Conservation (phyloP, 2,329 filamentous ascomycete species). For the Penicillium sp. region DNA sequence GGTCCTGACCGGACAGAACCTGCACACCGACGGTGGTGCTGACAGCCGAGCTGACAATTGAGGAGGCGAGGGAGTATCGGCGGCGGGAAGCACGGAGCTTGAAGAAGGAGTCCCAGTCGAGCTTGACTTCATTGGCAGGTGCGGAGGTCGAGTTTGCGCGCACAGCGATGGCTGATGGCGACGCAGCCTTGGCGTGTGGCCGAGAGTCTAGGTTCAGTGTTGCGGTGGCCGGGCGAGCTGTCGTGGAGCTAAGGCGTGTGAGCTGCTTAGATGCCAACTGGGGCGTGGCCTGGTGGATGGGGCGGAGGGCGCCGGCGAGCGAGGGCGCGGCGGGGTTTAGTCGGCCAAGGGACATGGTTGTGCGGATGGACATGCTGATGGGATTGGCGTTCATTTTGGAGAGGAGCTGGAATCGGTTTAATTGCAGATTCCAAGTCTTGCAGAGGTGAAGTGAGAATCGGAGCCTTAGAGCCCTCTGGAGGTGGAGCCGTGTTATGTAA, state of each 20-base stretch:
- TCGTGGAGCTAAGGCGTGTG: constrained; percentile 21
- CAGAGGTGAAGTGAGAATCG: constrained; percentile 11
- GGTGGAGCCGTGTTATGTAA: constrained; percentile 23
- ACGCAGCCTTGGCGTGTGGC: constrained; percentile 7
- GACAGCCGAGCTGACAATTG: constrained; percentile 61
- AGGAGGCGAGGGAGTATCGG: constrained; percentile 77
- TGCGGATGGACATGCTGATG: constrained; percentile 33
- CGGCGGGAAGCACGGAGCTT: constrained; percentile 80
- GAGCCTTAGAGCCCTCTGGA: neutral
- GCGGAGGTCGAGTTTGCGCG: constrained; percentile 31
- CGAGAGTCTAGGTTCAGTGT: constrained; percentile 14
- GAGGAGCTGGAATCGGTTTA: constrained; percentile 3
- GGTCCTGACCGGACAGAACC: constrained; percentile 65
- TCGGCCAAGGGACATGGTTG: constrained; percentile 28
- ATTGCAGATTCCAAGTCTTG: constrained; percentile 1
- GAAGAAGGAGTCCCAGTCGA: constrained; percentile 93
- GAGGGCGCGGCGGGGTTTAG: constrained; percentile 24
- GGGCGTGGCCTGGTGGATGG: constrained; percentile 11
- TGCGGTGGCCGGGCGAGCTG: constrained; percentile 13
- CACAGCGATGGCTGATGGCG: constrained; percentile 9
- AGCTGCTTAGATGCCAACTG: constrained; percentile 23
- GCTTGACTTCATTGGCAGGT: constrained; percentile 37
- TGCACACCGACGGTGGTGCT: constrained; percentile 54
- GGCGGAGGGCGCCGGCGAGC: constrained; percentile 20
- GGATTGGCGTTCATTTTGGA: constrained; percentile 25